Evolutionary conservation across 2,329 filamentous ascomycete species (phyloP), one percentile per base, ranked within the genome.

Genomic region (Xylariomycetidae sp.): DNA sequence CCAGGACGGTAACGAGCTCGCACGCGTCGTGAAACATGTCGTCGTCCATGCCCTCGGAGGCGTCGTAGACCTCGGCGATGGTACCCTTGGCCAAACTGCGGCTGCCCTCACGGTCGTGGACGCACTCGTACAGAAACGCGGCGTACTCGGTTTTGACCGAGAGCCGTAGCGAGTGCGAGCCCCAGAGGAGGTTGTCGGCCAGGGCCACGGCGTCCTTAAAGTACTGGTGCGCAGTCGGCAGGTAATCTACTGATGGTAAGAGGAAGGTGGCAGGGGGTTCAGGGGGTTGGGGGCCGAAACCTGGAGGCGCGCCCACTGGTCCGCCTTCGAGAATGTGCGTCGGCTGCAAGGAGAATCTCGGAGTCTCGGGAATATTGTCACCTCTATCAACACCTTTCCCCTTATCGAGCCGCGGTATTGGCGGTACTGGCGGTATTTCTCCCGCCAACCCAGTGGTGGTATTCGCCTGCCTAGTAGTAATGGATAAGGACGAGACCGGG

Each of bases 11-110:
- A 7, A 97, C 89, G 10, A 96, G 72, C 51, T 90, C 85, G 37
- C 88, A 88, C 0, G 89, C 88, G 58, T 97, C 92, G 45, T 85
- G 79, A 56, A 96, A 98, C 69, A 92, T 94, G 46, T 94, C 88
- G 52, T 97, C 89, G 38, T 94, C 87, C 79, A 97, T 90, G 14
- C 86, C 87, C 59, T 96, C 89, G 33, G 84, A 80, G 2, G 88
- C 88, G 37, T 88, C 84, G 55, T 96, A 96, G 1, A 96, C 90
- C 49, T 95, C 88, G 26, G 85, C 75, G 40, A 97, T 92, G 3
- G 89, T 87, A 23, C 81, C 74, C 50, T 86, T 83, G 9, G 92
- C 90, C 11, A 96, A 61, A 34, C 76, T 74, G 19, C 89, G 75
- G 32, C 87, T 88, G 22, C 70, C 78, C 15, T 89, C 81, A 29